Base-by-base conservation (phyloP, 345 rosid species). In the Draba incana region DNA sequence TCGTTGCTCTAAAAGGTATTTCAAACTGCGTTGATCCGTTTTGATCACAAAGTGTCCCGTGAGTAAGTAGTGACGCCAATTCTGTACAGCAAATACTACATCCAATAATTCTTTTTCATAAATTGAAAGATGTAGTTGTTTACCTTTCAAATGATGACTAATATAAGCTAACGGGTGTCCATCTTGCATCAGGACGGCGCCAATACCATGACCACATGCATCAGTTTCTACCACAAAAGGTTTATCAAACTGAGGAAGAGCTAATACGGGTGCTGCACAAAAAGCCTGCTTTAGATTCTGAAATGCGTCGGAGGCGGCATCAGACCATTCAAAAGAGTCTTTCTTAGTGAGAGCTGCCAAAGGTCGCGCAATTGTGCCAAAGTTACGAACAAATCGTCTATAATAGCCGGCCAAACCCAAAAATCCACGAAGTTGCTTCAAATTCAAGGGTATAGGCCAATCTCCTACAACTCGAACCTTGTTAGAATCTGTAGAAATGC, bases 381-480 rank as follows among this genome's bases (percentile, higher is more conserved):
- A 1, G 4, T 28, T 28, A 28, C 3, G 30, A 28, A 28, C 30
- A 28, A 28, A 28, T 28, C 30, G 30, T 4, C 30, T 1, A 28
- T 28, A 28, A 28, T 28, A 28, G 30, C 30, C 30, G 3, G 30
- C 30, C 2, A 41, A 41, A 8, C 13, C 44, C 87, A 28, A 28
- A 28, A 28, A 28, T 2, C 30, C 30, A 28, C 30, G 30, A 28
- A 28, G 30, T 28, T 2, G 30, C 30, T 28, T 28, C 4, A 28
- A 4, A 28, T 28, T 28, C 30, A 28, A 28, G 2, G 30, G 30
- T 0, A 28, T 28, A 28, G 30, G 30, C 30, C 30, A 28, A 28
- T 28, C 30, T 28, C 1, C 30, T 28, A 28, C 30, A 28, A 2
- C 30, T 28, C 30, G 30, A 28, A 28, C 2, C 4, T 28, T 28